Base-by-base conservation (phyloP, 1,139 yeast species). In the Zygotorulaspora mrakii region DNA sequence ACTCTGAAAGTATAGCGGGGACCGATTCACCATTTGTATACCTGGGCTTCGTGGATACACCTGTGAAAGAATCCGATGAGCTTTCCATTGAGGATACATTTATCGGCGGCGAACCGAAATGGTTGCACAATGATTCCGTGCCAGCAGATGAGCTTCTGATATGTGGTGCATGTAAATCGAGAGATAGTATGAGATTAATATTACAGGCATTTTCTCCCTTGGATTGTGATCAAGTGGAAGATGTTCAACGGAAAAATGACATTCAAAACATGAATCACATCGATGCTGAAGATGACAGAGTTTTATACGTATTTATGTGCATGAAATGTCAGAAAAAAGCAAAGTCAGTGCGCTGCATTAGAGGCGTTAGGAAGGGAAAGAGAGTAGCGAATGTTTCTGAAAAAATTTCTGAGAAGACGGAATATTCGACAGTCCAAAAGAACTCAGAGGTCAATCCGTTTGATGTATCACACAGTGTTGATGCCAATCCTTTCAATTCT, bases 191-290 rank as follows among this genome's bases (percentile, higher is more conserved):
- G 82, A 78, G 85, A 6, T 65, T 89, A 36, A 66, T 88, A 27
- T 65, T 81, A 2, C 97, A 91, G 61, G 82, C 91, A 1, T 82
- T 73, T 62, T 82, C 95, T 1, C 94, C 94, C 1, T 61, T 86
- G 33, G 85, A 79, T 20, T 43, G 39, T 12, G 62, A 54, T 13
- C 59, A 52, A 37, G 49, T 57, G 23, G 49, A 48, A 16, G 50
- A 46, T 4, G 37, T 56, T 6, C 58, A 52, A 37, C 14, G 25
- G 11, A 40, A 42, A 16, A 17, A 41, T 2, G 45, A 41, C 14
- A 16, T 48, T 2, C 27, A 38, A 9, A 48, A 50, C 27, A 38
- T 48, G 36, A 36, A 40, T 8, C 45, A 47, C 27, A 43, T 57
- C n/a, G 74, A 73, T 26, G 72, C 79, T n/a, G 65, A 74, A 35